phyloP scores from a whole-genome alignment of 352 stramenopile species.

The Phytopythium helicoides region DNA sequence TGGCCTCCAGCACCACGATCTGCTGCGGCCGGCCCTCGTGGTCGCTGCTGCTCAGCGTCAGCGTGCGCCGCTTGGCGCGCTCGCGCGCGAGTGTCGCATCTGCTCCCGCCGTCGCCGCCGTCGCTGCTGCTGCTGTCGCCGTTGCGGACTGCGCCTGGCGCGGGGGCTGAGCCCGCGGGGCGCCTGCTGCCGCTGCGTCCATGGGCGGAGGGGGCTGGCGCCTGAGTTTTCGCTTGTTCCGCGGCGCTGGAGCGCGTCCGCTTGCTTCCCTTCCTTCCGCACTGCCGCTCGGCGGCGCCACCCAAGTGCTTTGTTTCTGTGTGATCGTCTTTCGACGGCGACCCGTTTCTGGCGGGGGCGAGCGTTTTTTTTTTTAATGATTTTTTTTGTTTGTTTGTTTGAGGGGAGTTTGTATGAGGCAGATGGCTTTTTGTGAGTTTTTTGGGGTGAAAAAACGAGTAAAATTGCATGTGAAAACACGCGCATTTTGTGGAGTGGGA shows the following conservation, averaged over 20 bases:
- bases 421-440: not conserved
- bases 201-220: not conserved
- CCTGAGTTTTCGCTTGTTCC: no score
- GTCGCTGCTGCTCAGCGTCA: conserved; percentile 12
- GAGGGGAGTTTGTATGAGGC: not conserved
- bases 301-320: no score
- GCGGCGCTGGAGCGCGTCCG: no score
- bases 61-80: conserved; percentile 1
- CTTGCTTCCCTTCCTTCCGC: no score
- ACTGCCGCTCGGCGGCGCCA: no score
- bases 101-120: not conserved
- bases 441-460: not conserved
- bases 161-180: not conserved
- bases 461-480: conserved; percentile 4
- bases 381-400: no score
- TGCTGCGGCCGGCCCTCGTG: conserved; percentile 8
- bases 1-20: conserved; percentile 21
- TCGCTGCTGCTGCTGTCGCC: not conserved
- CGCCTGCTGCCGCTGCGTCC: not conserved
- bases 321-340: no score
- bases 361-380: no score
- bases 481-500: not conserved
- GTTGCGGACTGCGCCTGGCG: not conserved
- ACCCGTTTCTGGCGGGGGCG: no score
- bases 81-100: not conserved